These are phyloP conservation scores for Colletotrichum camelliae DNA, from an alignment of 2,329 filamentous ascomycete genomes.

Conservation along the genomic window DNA sequence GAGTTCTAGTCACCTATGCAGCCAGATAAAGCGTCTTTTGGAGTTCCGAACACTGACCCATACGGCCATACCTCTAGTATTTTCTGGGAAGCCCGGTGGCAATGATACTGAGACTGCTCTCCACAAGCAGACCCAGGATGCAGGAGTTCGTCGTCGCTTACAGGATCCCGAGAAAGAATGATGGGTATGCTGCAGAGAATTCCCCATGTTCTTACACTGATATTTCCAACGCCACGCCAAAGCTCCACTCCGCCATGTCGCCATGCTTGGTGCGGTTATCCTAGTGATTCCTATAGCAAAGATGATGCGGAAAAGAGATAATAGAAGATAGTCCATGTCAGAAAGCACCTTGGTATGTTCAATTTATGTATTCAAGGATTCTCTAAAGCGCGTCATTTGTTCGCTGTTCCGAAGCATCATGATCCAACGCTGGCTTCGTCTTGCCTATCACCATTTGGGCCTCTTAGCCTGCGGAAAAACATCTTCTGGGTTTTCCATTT, in stretches of 20 bases:
- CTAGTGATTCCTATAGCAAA: not conserved
- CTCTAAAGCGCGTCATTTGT: not conserved
- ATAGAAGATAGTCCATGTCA: not conserved
- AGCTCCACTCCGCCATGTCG: not conserved
- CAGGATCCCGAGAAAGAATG: not conserved
- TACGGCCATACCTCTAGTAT: not conserved
- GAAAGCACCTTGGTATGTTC: not conserved
- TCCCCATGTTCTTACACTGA: accelerated
- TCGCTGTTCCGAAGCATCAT: not conserved
- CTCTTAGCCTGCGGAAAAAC: not conserved
- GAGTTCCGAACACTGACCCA: not conserved
- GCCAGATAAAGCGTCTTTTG: not conserved
- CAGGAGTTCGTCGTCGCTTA: not conserved
- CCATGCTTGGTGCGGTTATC: not conserved
- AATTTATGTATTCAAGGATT: not conserved
- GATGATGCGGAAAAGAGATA: not conserved
- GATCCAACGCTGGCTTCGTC: not conserved
- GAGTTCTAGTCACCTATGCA: not conserved
- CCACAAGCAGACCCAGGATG: not conserved
- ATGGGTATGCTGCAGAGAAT: not conserved
- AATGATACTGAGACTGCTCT: not conserved
- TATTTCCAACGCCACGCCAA: not conserved
- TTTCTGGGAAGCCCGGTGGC: not conserved
- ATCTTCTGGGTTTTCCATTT: not conserved
- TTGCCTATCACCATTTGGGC: not conserved